Evolutionary conservation across 139 green algal species (phyloP).

Genomic region (Ettlia oleoabundans): DNA sequence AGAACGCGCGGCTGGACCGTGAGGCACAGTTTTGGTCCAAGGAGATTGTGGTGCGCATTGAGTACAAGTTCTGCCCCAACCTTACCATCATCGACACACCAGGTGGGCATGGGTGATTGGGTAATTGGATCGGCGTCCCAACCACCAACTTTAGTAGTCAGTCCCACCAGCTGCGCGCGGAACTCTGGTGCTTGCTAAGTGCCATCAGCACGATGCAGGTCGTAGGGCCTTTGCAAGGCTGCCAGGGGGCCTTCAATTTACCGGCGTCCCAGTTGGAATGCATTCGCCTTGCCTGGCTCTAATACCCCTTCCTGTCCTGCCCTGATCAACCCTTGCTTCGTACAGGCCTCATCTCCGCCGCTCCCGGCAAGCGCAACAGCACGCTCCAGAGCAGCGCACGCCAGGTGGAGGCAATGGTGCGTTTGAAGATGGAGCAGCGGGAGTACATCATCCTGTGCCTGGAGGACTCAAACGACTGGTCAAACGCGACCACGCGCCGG

Average conservation of each 20-base stretch:
- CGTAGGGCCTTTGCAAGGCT: too few relatives aligned
- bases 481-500: constrained; percentile 90
- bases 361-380: constrained; percentile 83
- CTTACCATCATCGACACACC: constrained; percentile 98
- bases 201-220: too few relatives aligned
- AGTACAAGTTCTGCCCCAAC: constrained; percentile 97
- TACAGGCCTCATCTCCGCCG: constrained; percentile 90
- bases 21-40: constrained; percentile 92
- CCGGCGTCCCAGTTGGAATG: not conserved
- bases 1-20: constrained; percentile 87
- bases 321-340: not conserved
- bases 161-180: too few relatives aligned
- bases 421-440: constrained; percentile 88
- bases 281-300: not conserved
- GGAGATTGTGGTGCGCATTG: constrained; percentile 95
- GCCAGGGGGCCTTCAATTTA: too few relatives aligned
- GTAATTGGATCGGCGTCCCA: too few relatives aligned
- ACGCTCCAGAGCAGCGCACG: constrained; percentile 69
- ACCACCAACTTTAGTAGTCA: too few relatives aligned
- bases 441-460: constrained; percentile 98
- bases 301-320: not conserved
- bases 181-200: too few relatives aligned
- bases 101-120: too few relatives aligned
- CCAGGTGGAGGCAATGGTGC: constrained; percentile 90
- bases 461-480: constrained; percentile 95